Evolutionary conservation across 2,329 filamentous ascomycete genomes (phyloP), one percentile per base, ranked within the genome.

Genomic region (Pezizomycotina sp.): DNA sequence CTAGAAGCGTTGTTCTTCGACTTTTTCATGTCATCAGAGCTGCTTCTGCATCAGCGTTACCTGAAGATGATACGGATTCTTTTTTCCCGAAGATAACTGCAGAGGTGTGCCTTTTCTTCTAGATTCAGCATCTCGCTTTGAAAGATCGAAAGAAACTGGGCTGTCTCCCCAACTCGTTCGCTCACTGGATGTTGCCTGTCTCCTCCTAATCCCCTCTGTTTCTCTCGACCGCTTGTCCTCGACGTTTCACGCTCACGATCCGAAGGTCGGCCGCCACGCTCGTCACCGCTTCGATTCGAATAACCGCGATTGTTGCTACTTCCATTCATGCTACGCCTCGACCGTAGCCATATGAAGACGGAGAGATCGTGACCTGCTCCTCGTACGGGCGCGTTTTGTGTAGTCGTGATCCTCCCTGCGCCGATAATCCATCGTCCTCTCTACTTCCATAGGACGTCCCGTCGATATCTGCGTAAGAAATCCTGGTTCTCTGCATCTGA

Each of bases 111-210:
- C 63, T 60, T 65, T 68, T 68, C 70, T 62, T 59, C 61, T 62
- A 68, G 60, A 63, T 73, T 80, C 76, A 77, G 72, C 65, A 64
- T 75, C 62, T 61, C 65, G 56, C 66, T 62, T 73, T 58, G 61
- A 59, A 61, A 61, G 56, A 61, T 60, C 65, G 65, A 64, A 65
- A 62, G 60, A 62, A 60, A 67, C 62, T 62, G 62, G 63, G 62
- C 65, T 62, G 57, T 65, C 62, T 60, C 63, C 37, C 35, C 40
- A 30, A 40, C 67, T 64, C 66, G 67, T 62, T 69, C 72, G 63
- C 66, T 72, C 65, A 67, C 65, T 64, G 64, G 67, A 60, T 67
- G 62, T 61, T 19, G 57, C 52, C 63, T 61, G 53, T 63, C 56
- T 38, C 51, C 51, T 49, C 56, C 54, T 31, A 50, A 49, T 43